A percentile compares a stretch with the other conserved stretches of the same genome.
Evolutionary conservation across 148 eudicot species (phyloP).

Genomic region (Selenicereus undatus): DNA sequence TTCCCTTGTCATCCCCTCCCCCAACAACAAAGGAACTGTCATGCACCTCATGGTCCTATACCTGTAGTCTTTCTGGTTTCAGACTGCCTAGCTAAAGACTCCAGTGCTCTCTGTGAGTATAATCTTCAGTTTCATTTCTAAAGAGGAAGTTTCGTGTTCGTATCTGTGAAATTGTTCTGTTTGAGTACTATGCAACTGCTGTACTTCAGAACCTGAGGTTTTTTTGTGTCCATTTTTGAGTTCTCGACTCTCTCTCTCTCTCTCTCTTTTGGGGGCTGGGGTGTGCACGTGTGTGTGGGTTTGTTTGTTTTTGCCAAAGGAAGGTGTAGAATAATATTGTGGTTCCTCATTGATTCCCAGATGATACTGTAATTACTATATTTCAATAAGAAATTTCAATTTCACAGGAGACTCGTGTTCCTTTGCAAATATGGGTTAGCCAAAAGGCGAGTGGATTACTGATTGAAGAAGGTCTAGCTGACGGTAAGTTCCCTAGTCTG

Average conservation of each 20-base stretch:
- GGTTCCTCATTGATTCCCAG: neutral
- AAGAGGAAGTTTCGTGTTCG: neutral
- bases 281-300: neutral
- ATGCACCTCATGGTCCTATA: too few species aligned
- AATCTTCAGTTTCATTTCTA: neutral
- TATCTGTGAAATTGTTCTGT: neutral
- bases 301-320: neutral
- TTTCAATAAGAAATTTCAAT: slow-evolving; percentile 15
- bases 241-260: neutral
- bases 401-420: slow-evolving; percentile 75
- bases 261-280: too few species aligned
- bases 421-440: slow-evolving; percentile 90
- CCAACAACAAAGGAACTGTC: too few species aligned
- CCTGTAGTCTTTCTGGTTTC: too few species aligned
- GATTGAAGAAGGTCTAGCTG: slow-evolving; percentile 51
- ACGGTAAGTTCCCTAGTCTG: slow-evolving; percentile 42
- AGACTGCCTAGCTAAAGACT: neutral
- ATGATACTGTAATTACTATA: neutral
- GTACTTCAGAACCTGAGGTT: neutral
- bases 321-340: neutral
- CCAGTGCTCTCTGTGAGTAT: neutral
- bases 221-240: neutral
- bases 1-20: too few species aligned
- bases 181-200: neutral
- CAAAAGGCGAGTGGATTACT: slow-evolving; percentile 60